These are phyloP conservation scores for Populus pruinosa DNA, from an alignment of 345 rosid species.

Conservation along the genomic window DNA sequence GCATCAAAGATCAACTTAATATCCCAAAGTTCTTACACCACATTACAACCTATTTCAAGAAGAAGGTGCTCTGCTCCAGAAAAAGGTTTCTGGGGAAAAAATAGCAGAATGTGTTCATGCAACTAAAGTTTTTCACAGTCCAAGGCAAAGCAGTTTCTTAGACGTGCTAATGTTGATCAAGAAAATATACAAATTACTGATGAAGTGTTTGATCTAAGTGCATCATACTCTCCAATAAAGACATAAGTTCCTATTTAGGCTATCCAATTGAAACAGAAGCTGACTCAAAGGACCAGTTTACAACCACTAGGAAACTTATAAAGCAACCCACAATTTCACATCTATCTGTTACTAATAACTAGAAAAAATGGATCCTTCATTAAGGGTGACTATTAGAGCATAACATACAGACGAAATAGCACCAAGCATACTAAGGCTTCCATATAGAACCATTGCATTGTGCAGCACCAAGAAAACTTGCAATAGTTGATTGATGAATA, in stretches of 20 bases:
- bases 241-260: not conserved
- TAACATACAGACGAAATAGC: not conserved
- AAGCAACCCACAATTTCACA: not conserved
- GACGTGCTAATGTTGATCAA: not conserved
- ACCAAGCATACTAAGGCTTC: not conserved
- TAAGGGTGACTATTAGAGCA: not conserved
- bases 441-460: too few relatives aligned
- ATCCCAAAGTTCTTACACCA: not conserved
- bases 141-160: not conserved
- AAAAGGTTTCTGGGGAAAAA: not conserved
- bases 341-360: not conserved
- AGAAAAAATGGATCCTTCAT: not conserved
- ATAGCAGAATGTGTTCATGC: not conserved
- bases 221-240: not conserved
- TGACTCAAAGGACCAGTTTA: not conserved
- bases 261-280: not conserved
- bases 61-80: not conserved
- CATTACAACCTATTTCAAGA: not conserved
- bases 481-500: not conserved
- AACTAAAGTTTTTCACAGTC: not conserved
- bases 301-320: not conserved
- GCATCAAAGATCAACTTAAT: constrained; percentile 19
- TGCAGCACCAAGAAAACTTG: too few relatives aligned
- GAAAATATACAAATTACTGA: not conserved
- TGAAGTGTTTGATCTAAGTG: not conserved